Evolutionary conservation across 768 basidiomycete species (phyloP).

Genomic region (Naganishia antarctica): DNA sequence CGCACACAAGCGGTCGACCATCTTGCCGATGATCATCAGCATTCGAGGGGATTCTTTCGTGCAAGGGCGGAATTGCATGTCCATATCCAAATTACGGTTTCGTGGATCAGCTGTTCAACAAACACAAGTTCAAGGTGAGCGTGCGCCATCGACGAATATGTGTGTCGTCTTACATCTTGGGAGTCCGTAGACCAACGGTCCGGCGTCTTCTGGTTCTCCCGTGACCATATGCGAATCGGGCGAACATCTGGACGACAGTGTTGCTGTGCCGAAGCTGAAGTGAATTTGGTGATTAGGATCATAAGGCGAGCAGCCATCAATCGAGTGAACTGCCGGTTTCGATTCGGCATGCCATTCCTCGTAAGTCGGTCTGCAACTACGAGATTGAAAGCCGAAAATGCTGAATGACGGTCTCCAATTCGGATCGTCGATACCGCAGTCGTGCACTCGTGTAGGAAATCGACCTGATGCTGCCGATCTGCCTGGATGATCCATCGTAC

Average conservation of each 20-base stretch:
- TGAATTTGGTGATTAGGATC: neutral
- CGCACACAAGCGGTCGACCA: too few relatives aligned
- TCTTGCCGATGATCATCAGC: too few relatives aligned
- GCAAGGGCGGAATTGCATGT: too few relatives aligned
- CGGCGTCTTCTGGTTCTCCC: neutral
- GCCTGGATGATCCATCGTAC: neutral
- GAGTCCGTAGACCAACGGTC: neutral
- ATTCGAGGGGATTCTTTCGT: too few relatives aligned
- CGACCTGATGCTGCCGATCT: neutral
- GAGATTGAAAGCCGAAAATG: neutral
- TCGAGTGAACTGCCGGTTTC: neutral
- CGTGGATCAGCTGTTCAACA: too few relatives aligned
- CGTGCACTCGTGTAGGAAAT: neutral
- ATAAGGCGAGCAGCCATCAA: neutral
- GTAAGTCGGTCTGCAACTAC: neutral
- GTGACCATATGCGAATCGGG: neutral
- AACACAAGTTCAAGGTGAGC: too few relatives aligned
- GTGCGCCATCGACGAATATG: too few relatives aligned
- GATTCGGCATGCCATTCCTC: neutral
- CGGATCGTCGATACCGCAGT: neutral
- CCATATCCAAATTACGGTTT: too few relatives aligned
- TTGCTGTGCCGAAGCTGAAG: too few relatives aligned
- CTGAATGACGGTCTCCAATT: neutral
- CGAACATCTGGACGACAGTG: too few relatives aligned
- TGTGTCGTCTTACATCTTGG: neutral